These are phyloP conservation scores for Pterulicium gracile DNA, from an alignment of 1,284 basidiomycete genomes.

Conservation along the genomic window DNA sequence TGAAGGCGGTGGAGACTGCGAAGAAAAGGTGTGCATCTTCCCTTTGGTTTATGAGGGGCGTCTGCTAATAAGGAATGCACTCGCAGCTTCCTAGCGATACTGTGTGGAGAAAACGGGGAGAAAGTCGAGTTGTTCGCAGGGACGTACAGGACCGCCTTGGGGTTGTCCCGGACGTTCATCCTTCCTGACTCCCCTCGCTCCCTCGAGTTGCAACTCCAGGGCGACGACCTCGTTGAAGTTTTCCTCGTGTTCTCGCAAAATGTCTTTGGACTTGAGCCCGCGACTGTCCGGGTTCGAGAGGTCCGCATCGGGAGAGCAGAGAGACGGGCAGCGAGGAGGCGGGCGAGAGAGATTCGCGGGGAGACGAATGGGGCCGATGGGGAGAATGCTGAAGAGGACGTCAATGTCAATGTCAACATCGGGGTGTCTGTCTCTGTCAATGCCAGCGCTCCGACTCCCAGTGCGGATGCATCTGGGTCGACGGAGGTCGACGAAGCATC, in stretches of 20 bases:
- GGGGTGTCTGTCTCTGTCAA: conserved; percentile 42
- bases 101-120: conserved; percentile 87
- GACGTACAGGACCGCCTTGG: conserved; percentile 70
- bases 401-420: conserved; percentile 52
- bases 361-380: conserved; percentile 38
- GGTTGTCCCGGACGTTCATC: conserved; percentile 77
- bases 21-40: conserved; percentile 59
- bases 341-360: conserved; percentile 56
- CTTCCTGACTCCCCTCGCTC: conserved; percentile 79
- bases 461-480: neutral
- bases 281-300: conserved; percentile 83
- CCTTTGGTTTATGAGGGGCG: neutral
- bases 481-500: conserved; percentile 8
- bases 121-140: conserved; percentile 86
- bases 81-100: conserved; percentile 74
- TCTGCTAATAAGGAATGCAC: conserved; percentile 8
- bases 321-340: conserved; percentile 66
- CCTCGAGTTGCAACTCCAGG: conserved; percentile 80
- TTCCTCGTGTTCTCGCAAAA: conserved; percentile 83
- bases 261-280: conserved; percentile 81
- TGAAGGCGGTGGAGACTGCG: conserved; percentile 77
- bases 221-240: conserved; percentile 81
- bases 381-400: conserved; percentile 40
- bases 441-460: neutral
- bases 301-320: conserved; percentile 81